Percentiles rank a stretch among this genome's conserved stretches.
Evolutionary conservation across 2,329 filamentous ascomycete genomes (phyloP).

Genomic region (Phaeosphaeriaceae sp.): DNA sequence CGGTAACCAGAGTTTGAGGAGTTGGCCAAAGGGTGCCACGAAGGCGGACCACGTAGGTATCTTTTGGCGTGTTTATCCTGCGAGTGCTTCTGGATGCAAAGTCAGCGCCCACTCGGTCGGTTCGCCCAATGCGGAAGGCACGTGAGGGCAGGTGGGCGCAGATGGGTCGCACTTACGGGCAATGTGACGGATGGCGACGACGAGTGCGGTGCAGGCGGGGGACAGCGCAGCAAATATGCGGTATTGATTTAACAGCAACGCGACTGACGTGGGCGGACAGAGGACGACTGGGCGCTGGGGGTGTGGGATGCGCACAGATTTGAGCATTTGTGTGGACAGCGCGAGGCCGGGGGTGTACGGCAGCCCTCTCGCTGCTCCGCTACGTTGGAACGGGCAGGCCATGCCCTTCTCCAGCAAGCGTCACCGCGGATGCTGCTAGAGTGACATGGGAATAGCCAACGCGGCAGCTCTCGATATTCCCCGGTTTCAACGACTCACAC

Average conservation of each 20-base stretch:
- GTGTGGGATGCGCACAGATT: slow-evolving; percentile 26
- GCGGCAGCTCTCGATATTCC: slow-evolving; percentile 24
- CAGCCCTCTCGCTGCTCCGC: too few species aligned
- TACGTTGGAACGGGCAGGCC: slow-evolving; percentile 22
- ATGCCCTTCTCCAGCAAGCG: slow-evolving; percentile 26
- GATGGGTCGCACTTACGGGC: slow-evolving; percentile 28
- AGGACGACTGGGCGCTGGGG: slow-evolving; percentile 25
- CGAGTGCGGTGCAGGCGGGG: slow-evolving; percentile 7
- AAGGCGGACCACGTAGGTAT: slow-evolving; percentile 48
- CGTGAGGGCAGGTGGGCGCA: slow-evolving; percentile 36
- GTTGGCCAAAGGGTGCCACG: slow-evolving; percentile 44
- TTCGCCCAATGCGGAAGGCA: slow-evolving; percentile 36
- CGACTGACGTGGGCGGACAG: slow-evolving; percentile 31
- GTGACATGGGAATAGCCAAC: slow-evolving; percentile 14
- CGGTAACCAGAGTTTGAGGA: slow-evolving; percentile 40
- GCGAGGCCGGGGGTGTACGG: slow-evolving; percentile 24
- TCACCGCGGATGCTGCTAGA: slow-evolving; percentile 14
- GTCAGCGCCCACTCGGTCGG: slow-evolving; percentile 34
- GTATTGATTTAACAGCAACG: slow-evolving; percentile 18
- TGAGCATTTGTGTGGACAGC: slow-evolving; percentile 34
- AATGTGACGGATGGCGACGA: slow-evolving; percentile 8
- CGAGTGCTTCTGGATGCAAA: slow-evolving; percentile 25
- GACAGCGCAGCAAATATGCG: slow-evolving; percentile 24
- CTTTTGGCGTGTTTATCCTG: slow-evolving; percentile 36
- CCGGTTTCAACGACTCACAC: slow-evolving; percentile 29